Evolutionary conservation across 805 yeast genomes (phyloP), one percentile per base, ranked within the genome.

Genomic region (Zygoascus flipseniorum): DNA sequence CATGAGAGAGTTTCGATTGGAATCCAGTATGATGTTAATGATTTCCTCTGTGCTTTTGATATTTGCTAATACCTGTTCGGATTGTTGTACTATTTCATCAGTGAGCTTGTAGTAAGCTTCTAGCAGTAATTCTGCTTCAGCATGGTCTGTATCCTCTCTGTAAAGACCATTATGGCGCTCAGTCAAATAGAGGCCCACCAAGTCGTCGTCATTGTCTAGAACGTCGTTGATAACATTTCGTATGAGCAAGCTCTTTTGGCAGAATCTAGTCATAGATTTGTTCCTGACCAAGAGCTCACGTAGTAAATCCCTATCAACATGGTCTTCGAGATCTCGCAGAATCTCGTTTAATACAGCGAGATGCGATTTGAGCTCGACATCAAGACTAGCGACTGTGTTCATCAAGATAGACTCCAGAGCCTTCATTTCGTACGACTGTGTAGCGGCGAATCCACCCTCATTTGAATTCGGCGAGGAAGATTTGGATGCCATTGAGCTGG

Each of bases 1-100:
- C 95, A 90, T 88, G 56, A 90, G 72, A 2, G 95, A 81, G 69
- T 90, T 90, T 71, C 97, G 80, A 63, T 89, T 89, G 2, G 97
- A 88, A 67, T 90, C 97, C 52, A 90, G 69, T 56, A 90, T 89
- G 62, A 90, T 89, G 64, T 89, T 89, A 55, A 88, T 90, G 64
- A 90, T 87, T 62, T 90, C 97, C 65, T 89, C 97, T 0, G 97
- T 90, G 14, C 93, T 86, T 63, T 82, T 82, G 60, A 90, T 88
- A 64, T 90, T 95, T 60, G 82, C 83, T 19, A 86, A 79, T 53
- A 89, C 71, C 3, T 92, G 83, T 45, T 87, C 95, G 0, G 95
- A 83, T 60, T 86, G 92, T 67, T 90, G 97, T 6, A 89, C 97
- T 60, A 86, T 82, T 70, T 90, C 97, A 64, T 90, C 97, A 65